phyloP scores from a whole-genome alignment of 23 red algal genomes.

The Agarophyton chilense region DNA sequence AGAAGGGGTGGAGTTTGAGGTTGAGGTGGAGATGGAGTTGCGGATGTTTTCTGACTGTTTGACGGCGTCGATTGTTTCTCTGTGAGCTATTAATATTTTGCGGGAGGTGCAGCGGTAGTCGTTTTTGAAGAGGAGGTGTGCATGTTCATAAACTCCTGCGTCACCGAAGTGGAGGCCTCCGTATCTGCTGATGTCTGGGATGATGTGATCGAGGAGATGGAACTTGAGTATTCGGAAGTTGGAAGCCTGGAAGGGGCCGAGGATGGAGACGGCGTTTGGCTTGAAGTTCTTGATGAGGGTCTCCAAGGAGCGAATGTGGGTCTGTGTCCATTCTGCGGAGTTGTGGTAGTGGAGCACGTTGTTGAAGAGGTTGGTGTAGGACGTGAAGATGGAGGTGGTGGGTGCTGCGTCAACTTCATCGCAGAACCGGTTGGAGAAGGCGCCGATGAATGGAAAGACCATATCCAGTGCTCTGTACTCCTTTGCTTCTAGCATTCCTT shows the following conservation, averaged over 20 bases:
- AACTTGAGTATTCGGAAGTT: not conserved
- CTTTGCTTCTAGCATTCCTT: too few relatives aligned
- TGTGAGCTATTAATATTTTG: not conserved
- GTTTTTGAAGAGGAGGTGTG: not conserved
- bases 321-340: not conserved
- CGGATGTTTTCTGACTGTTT: too few relatives aligned
- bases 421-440: not conserved
- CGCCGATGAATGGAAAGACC: conserved; percentile 39
- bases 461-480: too few relatives aligned
- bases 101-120: not conserved
- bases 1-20: too few relatives aligned
- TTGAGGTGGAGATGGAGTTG: too few relatives aligned
- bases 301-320: not conserved
- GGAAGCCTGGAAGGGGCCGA: not conserved
- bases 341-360: not conserved
- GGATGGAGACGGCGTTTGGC: not conserved
- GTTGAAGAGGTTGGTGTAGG: not conserved
- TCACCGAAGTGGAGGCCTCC: not conserved
- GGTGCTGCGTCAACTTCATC: not conserved
- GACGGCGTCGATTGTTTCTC: too few relatives aligned
- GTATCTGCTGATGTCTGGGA: not conserved
- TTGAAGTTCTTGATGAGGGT: not conserved
- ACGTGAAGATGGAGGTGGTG: not conserved
- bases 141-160: not conserved
- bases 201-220: not conserved